Evolutionary conservation across 2,329 filamentous ascomycete genomes (phyloP).

Genomic region (Triangularia setosa): DNA sequence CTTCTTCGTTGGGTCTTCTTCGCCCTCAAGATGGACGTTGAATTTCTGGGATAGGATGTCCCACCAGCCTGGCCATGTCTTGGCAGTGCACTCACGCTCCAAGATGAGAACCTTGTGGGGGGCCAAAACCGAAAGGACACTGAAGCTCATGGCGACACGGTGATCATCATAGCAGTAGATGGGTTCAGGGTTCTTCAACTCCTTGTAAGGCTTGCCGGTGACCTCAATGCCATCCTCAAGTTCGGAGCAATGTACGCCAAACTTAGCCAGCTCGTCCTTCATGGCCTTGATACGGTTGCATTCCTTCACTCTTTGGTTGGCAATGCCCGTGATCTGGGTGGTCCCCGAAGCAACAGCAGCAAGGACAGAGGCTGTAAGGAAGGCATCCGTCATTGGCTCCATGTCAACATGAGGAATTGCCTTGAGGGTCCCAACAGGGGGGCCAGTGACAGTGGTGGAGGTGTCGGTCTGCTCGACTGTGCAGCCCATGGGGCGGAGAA

Average conservation of each 20-base stretch:
- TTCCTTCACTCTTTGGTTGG: conserved; percentile 96
- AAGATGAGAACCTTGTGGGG: conserved; percentile 71
- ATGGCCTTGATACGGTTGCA: conserved; percentile 96
- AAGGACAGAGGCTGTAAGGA: conserved; percentile 89
- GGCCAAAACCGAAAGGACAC: conserved; percentile 72
- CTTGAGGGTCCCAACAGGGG: conserved; percentile 66
- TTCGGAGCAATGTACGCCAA: conserved; percentile 80
- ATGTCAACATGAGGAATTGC: conserved; percentile 85
- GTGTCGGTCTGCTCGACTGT: conserved; percentile 76
- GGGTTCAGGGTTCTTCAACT: conserved; percentile 56
- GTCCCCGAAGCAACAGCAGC: conserved; percentile 81
- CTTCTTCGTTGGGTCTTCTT: conserved; percentile 47
- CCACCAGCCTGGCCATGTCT: conserved; percentile 99
- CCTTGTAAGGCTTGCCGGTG: conserved; percentile 46
- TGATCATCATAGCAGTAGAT: conserved; percentile 97
- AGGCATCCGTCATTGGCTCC: conserved; percentile 99
- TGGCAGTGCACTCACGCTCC: conserved; percentile 89
- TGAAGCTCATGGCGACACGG: conserved; percentile 97
- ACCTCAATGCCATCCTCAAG: conserved; percentile 91
- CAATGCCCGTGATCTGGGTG: conserved; percentile 88
- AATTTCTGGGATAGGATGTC: conserved; percentile 79
- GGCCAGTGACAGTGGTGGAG: conserved; percentile 91
- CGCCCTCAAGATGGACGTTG: conserved; percentile 69
- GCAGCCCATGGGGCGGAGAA: conserved; percentile 91
- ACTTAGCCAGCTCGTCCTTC: conserved; percentile 91